Conservation (phyloP, 2,329 filamentous ascomycete genomes). For the Venturiaceae sp. region DNA sequence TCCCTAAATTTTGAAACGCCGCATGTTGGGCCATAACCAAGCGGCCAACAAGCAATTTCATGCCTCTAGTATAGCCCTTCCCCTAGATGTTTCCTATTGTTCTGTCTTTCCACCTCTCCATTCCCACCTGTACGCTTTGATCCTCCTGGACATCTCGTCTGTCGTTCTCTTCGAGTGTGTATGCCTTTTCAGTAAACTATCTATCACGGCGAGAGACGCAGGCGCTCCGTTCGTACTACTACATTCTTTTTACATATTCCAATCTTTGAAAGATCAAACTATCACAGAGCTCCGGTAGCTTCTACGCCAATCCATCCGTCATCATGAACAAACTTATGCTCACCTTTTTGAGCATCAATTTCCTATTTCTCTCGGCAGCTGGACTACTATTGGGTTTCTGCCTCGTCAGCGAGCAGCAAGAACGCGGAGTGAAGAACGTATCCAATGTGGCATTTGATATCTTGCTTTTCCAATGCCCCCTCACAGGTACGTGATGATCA, state of each 20-base stretch:
- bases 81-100: neutral
- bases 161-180: neutral
- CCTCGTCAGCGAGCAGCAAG: constrained; percentile 36
- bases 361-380: constrained; percentile 43
- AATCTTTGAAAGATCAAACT: neutral
- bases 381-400: constrained; percentile 43
- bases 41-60: neutral
- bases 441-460: constrained; percentile 42
- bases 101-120: neutral
- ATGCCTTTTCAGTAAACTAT: neutral
- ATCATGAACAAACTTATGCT: constrained; percentile 43
- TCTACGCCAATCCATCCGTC: constrained; percentile 14
- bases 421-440: constrained; percentile 31
- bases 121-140: neutral
- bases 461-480: constrained; percentile 41
- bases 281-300: neutral
- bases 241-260: neutral
- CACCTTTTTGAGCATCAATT: constrained; percentile 40
- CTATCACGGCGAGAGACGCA: constrained; percentile 3
- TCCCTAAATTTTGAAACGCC: constrained; percentile 1
- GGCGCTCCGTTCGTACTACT: constrained; percentile 3
- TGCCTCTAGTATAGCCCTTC: neutral
- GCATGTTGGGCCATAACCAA: neutral
- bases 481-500: constrained; percentile 29
- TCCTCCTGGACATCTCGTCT: neutral